Conservation (phyloP, 2,329 filamentous ascomycete genomes). For the Helminthosporium solani region DNA sequence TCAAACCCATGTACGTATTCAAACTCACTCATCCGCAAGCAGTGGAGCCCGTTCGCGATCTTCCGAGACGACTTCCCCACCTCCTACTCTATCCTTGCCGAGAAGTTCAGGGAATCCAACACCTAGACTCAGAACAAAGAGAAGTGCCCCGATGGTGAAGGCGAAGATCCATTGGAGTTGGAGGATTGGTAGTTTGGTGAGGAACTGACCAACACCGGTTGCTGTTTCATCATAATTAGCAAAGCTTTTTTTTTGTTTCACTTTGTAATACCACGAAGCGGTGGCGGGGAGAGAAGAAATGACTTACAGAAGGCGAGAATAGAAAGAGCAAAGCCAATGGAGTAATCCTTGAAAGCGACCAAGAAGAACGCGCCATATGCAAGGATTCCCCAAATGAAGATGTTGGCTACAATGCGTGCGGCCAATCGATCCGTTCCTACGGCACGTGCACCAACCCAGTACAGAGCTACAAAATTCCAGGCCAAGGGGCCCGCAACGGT, state of each 20-base stretch:
- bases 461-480: conserved; percentile 83
- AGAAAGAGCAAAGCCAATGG: conserved; percentile 77
- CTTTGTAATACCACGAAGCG: too few species aligned
- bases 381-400: conserved; percentile 84
- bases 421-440: conserved; percentile 64
- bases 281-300: not conserved
- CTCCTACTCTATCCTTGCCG: conserved; percentile 58
- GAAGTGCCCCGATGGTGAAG: conserved; percentile 74
- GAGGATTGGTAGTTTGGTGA: conserved; percentile 67
- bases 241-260: not conserved
- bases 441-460: conserved; percentile 85
- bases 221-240: conserved; percentile 41
- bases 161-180: conserved; percentile 93
- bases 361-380: conserved; percentile 78
- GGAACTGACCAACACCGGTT: conserved; percentile 76
- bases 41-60: conserved; percentile 58
- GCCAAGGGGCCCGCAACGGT: conserved; percentile 76
- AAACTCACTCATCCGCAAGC: conserved; percentile 31
- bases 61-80: conserved; percentile 46
- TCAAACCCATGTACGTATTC: too few species aligned
- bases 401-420: conserved; percentile 78
- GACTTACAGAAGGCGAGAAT: conserved; percentile 67
- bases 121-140: conserved; percentile 68
- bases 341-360: conserved; percentile 69
- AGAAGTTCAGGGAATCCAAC: conserved; percentile 65